phyloP scores from a whole-genome alignment of 768 basidiomycete species.

The Pleurotus citrinopileatus region DNA sequence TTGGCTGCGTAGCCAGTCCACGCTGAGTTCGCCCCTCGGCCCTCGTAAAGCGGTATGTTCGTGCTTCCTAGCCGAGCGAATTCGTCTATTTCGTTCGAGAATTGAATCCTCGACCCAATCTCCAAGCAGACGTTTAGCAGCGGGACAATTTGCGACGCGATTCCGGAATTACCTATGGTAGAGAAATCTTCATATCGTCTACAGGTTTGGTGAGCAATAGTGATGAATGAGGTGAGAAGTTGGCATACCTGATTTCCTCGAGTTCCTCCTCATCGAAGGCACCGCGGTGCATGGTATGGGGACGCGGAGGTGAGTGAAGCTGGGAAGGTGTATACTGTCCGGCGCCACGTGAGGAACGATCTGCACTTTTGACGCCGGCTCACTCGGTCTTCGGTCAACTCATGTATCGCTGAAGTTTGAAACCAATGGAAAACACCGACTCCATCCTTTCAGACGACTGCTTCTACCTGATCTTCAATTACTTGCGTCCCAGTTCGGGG shows the following conservation, averaged over 20 bases:
- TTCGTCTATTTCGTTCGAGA: constrained; percentile 78
- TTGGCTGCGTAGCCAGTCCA: constrained; percentile 61
- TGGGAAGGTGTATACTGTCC: too few species aligned
- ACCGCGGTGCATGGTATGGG: constrained; percentile 42
- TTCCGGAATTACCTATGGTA: constrained; percentile 68
- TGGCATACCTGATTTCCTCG: constrained; percentile 57
- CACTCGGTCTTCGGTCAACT: too few species aligned
- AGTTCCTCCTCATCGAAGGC: constrained; percentile 65
- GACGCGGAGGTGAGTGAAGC: too few species aligned
- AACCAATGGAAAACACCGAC: too few species aligned
- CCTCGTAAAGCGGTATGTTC: constrained; percentile 38
- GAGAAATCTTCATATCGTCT: constrained; percentile 96
- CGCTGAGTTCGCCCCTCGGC: constrained; percentile 47
- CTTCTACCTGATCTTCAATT: too few species aligned
- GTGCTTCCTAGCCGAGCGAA: constrained; percentile 53
- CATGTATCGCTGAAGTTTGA: too few species aligned
- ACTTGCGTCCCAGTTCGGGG: too few species aligned
- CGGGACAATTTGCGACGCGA: constrained; percentile 9
- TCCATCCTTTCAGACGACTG: too few species aligned
- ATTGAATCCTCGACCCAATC: constrained; percentile 98
- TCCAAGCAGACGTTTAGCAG: constrained; percentile 24
- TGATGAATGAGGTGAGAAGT: neutral
- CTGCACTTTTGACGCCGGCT: too few species aligned
- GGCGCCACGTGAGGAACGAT: too few species aligned
- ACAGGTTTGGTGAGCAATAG: constrained; percentile 16